Percentiles rank a stretch among this genome's conserved stretches.
These are phyloP conservation scores for Eucalyptus lansdowneana DNA, from an alignment of 345 rosid genomes.

Conservation along the genomic window DNA sequence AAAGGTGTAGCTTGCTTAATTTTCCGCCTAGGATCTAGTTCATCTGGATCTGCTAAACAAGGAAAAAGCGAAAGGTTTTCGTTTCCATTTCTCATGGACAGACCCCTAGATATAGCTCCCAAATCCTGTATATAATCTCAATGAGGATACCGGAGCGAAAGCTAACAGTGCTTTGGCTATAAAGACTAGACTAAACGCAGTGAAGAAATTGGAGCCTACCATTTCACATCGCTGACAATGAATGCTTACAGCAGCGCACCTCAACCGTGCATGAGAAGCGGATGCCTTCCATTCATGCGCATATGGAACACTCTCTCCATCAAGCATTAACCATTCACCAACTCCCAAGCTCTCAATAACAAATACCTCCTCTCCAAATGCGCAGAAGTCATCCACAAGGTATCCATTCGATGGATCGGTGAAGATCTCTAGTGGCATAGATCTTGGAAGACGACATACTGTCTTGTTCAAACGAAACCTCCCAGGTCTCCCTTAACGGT, in stretches of 20 bases:
- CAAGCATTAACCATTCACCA: neutral
- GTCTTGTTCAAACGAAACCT: neutral
- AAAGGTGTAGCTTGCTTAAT: neutral
- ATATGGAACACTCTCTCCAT: neutral
- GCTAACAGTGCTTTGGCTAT: neutral
- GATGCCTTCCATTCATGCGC: neutral
- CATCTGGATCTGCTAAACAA: neutral
- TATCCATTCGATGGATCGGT: neutral
- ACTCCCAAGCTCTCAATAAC: neutral
- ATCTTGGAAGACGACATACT: neutral
- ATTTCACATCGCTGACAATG: neutral
- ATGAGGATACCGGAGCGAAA: neutral
- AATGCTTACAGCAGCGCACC: rapidly evolving
- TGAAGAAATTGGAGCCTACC: neutral
- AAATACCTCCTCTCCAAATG: neutral
- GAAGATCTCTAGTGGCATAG: neutral
- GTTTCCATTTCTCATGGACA: rapidly evolving
- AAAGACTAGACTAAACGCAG: neutral
- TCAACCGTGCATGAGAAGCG: neutral
- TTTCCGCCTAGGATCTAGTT: neutral
- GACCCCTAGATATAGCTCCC: neutral
- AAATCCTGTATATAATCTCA: neutral
- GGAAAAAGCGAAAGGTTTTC: no score
- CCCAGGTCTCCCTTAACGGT: neutral
- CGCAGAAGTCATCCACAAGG: neutral